Percentiles rank a stretch among this genome's conserved stretches.
Evolutionary conservation across 2,329 filamentous ascomycete species (phyloP).

Genomic region (Ciborinia camelliae): DNA sequence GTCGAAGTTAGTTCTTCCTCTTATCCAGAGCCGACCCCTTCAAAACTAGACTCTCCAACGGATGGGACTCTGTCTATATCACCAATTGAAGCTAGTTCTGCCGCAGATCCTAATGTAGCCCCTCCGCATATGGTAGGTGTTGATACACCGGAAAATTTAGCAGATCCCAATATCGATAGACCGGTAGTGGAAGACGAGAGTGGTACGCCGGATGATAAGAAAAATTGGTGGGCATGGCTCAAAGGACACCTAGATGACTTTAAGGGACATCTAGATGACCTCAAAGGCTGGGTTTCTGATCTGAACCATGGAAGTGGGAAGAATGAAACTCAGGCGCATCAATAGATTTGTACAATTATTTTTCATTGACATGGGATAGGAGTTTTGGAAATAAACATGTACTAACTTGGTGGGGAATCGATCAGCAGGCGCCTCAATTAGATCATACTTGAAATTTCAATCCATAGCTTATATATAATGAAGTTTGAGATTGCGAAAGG

Average conservation of each 20-base stretch:
- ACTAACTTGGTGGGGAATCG: neutral
- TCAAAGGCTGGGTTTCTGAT: slow-evolving; percentile 34
- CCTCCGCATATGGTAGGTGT: slow-evolving; percentile 34
- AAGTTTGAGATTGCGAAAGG: no score
- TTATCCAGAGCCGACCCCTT: slow-evolving; percentile 24
- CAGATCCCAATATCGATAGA: slow-evolving; percentile 28
- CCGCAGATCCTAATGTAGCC: slow-evolving; percentile 30
- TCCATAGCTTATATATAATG: no score
- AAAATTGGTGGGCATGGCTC: slow-evolving; percentile 52
- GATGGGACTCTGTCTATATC: slow-evolving; percentile 32
- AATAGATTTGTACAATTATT: neutral
- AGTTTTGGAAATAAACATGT: neutral
- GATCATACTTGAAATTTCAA: slow-evolving; percentile 5
- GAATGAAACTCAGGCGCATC: neutral
- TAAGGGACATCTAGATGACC: slow-evolving; percentile 45
- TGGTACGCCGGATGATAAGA: slow-evolving; percentile 28
- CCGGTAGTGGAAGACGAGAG: slow-evolving; percentile 30
- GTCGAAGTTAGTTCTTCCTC: slow-evolving; percentile 33
- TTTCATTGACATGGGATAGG: neutral
- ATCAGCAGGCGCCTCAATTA: neutral
- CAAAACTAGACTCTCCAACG: slow-evolving; percentile 17
- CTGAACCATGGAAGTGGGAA: slow-evolving; percentile 3
- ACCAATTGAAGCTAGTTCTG: slow-evolving; percentile 33
- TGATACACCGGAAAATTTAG: slow-evolving; percentile 28
- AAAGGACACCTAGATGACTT: slow-evolving; percentile 46